phyloP scores from a whole-genome alignment of 164 flowering plant genomes.

The Liquidambar formosana region DNA sequence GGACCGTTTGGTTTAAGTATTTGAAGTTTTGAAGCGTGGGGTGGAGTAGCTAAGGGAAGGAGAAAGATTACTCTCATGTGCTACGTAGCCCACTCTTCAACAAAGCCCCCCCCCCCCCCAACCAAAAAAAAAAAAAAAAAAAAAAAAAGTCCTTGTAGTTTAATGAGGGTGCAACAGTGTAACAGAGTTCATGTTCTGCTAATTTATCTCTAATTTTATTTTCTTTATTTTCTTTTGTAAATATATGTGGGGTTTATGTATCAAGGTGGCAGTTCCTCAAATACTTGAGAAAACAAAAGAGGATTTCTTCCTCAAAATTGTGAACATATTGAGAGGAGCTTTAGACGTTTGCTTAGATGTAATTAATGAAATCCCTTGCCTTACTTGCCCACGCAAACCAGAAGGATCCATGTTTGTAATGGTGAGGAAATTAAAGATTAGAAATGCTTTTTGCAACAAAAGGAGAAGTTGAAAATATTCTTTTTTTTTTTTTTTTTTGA shows the following conservation, averaged over 20 bases:
- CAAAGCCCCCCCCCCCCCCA: too few species aligned
- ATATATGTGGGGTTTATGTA: not conserved
- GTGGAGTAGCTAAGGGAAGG: too few species aligned
- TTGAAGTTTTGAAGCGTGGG: too few species aligned
- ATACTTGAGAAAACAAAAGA: conserved; percentile 36
- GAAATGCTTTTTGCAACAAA: not conserved
- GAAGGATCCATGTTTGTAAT: conserved; percentile 51
- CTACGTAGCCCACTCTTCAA: too few species aligned
- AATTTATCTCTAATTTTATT: too few species aligned
- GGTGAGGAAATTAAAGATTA: conserved; percentile 22
- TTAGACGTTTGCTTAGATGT: conserved; percentile 30
- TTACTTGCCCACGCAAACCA: conserved; percentile 49
- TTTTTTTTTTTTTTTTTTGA: too few species aligned
- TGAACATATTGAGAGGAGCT: conserved; percentile 22
- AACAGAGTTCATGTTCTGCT: too few species aligned
- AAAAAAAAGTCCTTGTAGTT: too few species aligned
- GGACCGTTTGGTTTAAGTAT: too few species aligned
- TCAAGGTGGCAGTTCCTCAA: conserved; percentile 51
- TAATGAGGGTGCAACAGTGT: too few species aligned
- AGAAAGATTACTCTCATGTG: too few species aligned
- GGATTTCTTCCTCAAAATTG: conserved; percentile 31
- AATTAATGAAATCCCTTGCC: conserved; percentile 42
- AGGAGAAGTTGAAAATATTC: not conserved
- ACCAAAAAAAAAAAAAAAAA: too few species aligned
- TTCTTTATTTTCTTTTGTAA: not conserved